These are phyloP conservation scores for Trametes versicolor DNA, from an alignment of 1,284 basidiomycete genomes.

Conservation along the genomic window DNA sequence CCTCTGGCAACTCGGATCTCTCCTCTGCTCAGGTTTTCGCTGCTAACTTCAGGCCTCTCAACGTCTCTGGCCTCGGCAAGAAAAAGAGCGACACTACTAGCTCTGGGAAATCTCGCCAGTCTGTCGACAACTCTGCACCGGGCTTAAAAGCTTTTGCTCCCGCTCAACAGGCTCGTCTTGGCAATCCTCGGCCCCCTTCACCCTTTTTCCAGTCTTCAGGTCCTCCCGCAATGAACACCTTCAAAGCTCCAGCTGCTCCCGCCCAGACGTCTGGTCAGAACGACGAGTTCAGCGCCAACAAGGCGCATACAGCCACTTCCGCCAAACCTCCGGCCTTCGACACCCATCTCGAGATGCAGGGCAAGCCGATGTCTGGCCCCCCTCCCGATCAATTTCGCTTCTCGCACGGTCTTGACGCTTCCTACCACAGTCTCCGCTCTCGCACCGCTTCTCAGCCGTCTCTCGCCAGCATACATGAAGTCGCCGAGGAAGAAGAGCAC, in stretches of 20 bases:
- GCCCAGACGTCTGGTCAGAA: slow-evolving; percentile 26
- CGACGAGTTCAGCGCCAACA: slow-evolving; percentile 37
- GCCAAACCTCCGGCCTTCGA: background rate
- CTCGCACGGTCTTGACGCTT: slow-evolving; percentile 16
- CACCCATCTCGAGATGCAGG: slow-evolving; percentile 15
- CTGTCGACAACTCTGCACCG: slow-evolving; percentile 19
- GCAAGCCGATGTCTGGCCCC: slow-evolving; percentile 18
- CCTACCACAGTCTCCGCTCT: slow-evolving; percentile 21
- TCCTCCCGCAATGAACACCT: background rate
- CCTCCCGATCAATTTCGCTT: slow-evolving; percentile 15
- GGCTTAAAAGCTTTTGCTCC: slow-evolving; percentile 31
- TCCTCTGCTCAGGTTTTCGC: slow-evolving; percentile 9
- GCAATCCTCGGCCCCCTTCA: slow-evolving; percentile 33
- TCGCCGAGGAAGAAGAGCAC: slow-evolving; percentile 33
- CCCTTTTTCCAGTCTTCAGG: slow-evolving; percentile 34
- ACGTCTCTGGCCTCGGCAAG: slow-evolving; percentile 39
- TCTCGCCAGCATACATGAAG: slow-evolving; percentile 40
- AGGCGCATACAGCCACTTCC: slow-evolving; percentile 43
- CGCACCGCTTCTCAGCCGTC: slow-evolving; percentile 36
- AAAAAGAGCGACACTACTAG: slow-evolving; percentile 22
- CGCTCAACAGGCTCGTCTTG: slow-evolving; percentile 29
- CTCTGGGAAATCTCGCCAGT: slow-evolving; percentile 26
- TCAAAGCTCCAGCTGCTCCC: slow-evolving; percentile 31
- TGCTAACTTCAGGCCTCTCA: slow-evolving; percentile 42
- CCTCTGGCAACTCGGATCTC: background rate